Evolutionary conservation across 768 basidiomycete species (phyloP).

Genomic region (Suillus bovinus): DNA sequence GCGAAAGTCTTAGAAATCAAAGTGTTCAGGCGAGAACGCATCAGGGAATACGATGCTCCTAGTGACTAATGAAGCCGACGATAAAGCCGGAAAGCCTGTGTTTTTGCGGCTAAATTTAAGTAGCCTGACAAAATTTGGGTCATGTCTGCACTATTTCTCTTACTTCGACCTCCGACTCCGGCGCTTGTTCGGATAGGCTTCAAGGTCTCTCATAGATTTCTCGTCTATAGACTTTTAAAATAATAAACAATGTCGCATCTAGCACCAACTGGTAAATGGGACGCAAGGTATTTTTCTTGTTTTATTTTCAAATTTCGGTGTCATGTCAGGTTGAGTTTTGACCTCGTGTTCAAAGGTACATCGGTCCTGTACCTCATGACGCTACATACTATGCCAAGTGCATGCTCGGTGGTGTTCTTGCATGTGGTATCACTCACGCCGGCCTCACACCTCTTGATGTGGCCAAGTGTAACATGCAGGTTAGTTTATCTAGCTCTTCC

Average conservation of each 20-base stretch:
- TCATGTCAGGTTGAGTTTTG: conserved; percentile 2
- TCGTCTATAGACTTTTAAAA: conserved; percentile 16
- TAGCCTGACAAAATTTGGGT: not conserved
- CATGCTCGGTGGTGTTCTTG: conserved; percentile 85
- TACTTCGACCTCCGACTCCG: not conserved
- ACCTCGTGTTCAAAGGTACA: conserved; percentile 42
- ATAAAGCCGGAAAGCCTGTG: not conserved
- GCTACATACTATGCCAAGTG: conserved; percentile 77
- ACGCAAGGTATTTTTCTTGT: conserved; percentile 54
- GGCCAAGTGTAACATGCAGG: conserved; percentile 93
- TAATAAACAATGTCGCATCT: conserved; percentile 49
- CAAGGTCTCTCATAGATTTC: not conserved
- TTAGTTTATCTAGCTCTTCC: conserved; percentile 26
- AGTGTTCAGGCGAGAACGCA: no score
- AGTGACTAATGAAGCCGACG: not conserved
- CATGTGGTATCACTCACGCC: conserved; percentile 87
- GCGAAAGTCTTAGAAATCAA: not conserved
- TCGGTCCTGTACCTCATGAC: conserved; percentile 78
- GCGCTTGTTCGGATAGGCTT: not conserved
- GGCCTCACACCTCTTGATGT: conserved; percentile 87
- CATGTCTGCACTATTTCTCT: not conserved
- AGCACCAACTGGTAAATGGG: conserved; percentile 63
- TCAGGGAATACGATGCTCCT: not conserved
- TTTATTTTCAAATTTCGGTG: conserved; percentile 1
- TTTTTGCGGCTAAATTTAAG: not conserved